phyloP scores from a whole-genome alignment of 306 rosid species.

The Prunus armeniaca region DNA sequence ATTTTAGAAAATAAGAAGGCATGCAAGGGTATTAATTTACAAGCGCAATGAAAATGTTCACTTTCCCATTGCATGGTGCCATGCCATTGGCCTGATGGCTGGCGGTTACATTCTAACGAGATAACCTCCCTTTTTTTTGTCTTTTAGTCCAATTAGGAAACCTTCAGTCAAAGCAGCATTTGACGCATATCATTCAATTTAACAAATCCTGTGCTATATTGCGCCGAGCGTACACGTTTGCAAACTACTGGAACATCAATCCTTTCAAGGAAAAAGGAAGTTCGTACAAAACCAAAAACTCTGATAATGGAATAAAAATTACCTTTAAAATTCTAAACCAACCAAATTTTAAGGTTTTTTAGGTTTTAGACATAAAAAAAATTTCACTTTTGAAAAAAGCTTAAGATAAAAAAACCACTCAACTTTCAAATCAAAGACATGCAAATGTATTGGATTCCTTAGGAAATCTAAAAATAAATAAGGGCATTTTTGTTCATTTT shows the following conservation, averaged over 20 bases:
- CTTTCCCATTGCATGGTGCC: not conserved
- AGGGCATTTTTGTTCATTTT: too few species aligned
- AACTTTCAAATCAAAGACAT: too few species aligned
- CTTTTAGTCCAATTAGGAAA: constrained; percentile 6
- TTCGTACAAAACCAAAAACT: not conserved
- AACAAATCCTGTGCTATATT: not conserved
- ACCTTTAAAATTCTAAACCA: too few species aligned
- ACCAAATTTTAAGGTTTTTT: too few species aligned
- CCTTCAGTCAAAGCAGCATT: too few species aligned
- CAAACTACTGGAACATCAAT: not conserved
- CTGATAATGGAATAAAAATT: not conserved
- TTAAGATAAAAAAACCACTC: too few species aligned
- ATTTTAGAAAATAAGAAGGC: not conserved
- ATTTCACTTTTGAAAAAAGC: too few species aligned
- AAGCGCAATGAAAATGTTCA: not conserved
- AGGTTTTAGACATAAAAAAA: too few species aligned
- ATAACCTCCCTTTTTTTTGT: constrained; percentile 4
- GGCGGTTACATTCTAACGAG: not conserved
- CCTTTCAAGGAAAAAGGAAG: not conserved
- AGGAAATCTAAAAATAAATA: too few species aligned
- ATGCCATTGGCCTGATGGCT: not conserved
- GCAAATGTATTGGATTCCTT: too few species aligned
- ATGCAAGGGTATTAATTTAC: not conserved
- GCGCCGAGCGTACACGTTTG: not conserved
- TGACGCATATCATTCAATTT: not conserved